Base-by-base conservation (phyloP, 108 stramenopile genomes). In the Cyclostephanos invisitatus region DNA sequence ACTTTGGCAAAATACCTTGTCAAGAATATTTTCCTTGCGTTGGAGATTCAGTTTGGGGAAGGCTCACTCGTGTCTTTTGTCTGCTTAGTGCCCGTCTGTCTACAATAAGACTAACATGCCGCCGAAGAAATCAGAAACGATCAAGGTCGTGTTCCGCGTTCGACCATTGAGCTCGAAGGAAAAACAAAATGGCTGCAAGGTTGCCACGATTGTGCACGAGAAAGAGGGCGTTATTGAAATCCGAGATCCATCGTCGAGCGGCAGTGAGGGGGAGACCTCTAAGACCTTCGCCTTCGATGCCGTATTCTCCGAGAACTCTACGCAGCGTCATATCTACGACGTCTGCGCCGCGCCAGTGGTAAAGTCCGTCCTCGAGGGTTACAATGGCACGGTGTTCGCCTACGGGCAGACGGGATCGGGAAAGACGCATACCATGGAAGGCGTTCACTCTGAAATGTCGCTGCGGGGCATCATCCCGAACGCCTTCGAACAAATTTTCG, bases 321-420 rank as follows among this genome's bases (percentile, higher is more conserved):
- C 88, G 18, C 97, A 98, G 73, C 70, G 91, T 67, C 73, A 92
- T 22, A 91, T 99, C 11, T 99, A 98, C 83, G 93, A 95, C 47
- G 83, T 80, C 54, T 91, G 89, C 51, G 96, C 95, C 32, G 95
- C 96, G 12, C 90, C 95, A 20, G 83, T 99, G 36, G 89, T 96
- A 44, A 89, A 98, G 51, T 94, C 95, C 17, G 94, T 98, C 27
- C 85, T 99, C 51, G 86, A 91, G 50, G 99, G 99, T 9, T 98
- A 92, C 78, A 98, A 99, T 67, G 97, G 97, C 7, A 98, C 98
- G 4, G 88, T 99, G 37, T 95, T 99, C 61, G 97, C 97, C 9
- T 99, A 99, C 73, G 99, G 99, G 5, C 98, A 98, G 84, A 97
- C 97, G 2, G 95, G 98, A 21, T 85, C 90, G 25, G 96, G 96